phyloP scores from a whole-genome alignment of 1,284 basidiomycete genomes.

The Leucoagaricus sp. region DNA sequence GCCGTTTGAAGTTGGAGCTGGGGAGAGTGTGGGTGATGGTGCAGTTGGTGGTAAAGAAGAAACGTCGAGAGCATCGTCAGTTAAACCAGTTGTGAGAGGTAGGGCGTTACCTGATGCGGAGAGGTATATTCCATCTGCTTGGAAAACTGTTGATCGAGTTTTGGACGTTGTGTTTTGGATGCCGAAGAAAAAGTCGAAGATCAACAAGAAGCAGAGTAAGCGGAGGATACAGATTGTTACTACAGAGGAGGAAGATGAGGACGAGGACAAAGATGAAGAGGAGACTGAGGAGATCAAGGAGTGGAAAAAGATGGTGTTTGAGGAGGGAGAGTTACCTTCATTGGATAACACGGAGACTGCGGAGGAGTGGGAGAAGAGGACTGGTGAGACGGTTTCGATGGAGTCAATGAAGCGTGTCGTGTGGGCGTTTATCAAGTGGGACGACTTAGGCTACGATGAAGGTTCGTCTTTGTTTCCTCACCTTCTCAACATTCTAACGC shows the following conservation, averaged over 20 bases:
- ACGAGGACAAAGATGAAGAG: conserved; percentile 29
- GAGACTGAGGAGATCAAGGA: conserved; percentile 30
- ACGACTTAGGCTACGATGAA: conserved; percentile 87
- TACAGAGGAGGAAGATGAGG: conserved; percentile 29
- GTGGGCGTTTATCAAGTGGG: conserved; percentile 90
- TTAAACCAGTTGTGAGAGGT: conserved; percentile 31
- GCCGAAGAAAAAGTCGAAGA: conserved; percentile 32
- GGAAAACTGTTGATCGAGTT: conserved; percentile 82
- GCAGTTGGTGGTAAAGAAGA: conserved; percentile 26
- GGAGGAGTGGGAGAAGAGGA: conserved; percentile 58
- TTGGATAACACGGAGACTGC: conserved; percentile 51
- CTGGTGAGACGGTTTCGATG: conserved; percentile 37
- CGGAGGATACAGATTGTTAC: conserved; percentile 23
- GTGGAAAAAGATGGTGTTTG: conserved; percentile 44
- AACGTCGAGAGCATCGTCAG: conserved; percentile 32
- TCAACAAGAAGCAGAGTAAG: conserved; percentile 20
- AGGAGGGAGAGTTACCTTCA: conserved; percentile 60
- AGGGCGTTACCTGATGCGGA: conserved; percentile 64
- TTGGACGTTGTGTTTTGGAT: conserved; percentile 74
- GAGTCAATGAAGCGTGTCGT: conserved; percentile 62
- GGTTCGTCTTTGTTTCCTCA: conserved; percentile 45
- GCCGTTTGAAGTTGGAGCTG: conserved; percentile 33
- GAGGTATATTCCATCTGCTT: conserved; percentile 65
- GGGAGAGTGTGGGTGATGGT: conserved; percentile 10
- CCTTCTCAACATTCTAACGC: not conserved